These are phyloP conservation scores for Hypoxylon rubiginosum DNA, from an alignment of 2,329 filamentous ascomycete species.

Conservation along the genomic window DNA sequence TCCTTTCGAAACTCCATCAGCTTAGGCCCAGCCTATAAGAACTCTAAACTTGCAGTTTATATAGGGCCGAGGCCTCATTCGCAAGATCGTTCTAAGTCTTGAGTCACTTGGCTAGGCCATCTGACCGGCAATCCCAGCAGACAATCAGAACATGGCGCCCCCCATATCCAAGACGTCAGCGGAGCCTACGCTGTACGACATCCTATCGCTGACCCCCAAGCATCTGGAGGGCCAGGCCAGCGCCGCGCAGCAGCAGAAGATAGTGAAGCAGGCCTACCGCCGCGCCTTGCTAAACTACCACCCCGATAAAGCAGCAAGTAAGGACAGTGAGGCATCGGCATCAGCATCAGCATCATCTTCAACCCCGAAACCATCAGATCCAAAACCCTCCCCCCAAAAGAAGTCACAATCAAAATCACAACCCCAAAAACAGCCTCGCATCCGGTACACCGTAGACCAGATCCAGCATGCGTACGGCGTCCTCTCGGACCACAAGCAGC, in stretches of 20 bases:
- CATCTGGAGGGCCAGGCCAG: slow-evolving; percentile 61
- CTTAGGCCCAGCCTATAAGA: slow-evolving; percentile 25
- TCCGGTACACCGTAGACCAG: slow-evolving; percentile 70
- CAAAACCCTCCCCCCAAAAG: slow-evolving; percentile 5
- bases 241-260: slow-evolving; percentile 59
- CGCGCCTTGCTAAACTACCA: slow-evolving; percentile 75
- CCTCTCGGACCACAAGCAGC: slow-evolving; percentile 64
- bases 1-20: slow-evolving; percentile 24
- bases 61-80: slow-evolving; percentile 1
- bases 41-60: slow-evolving; percentile 3
- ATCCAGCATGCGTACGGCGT: slow-evolving; percentile 71
- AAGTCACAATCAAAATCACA: slow-evolving; percentile 19
- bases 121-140: background rate
- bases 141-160: slow-evolving; percentile 43
- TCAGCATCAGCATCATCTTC: slow-evolving; percentile 27
- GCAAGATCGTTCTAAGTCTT: background rate
- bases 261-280: slow-evolving; percentile 73
- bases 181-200: slow-evolving; percentile 69
- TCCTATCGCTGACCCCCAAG: slow-evolving; percentile 68
- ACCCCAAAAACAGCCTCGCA: slow-evolving; percentile 32
- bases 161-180: slow-evolving; percentile 47
- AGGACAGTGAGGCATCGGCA: slow-evolving; percentile 31
- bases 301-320: slow-evolving; percentile 66
- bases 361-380: slow-evolving; percentile 1
- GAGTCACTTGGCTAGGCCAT: background rate